Evolutionary conservation across 2,329 filamentous ascomycete species (phyloP), one percentile per base, ranked within the genome.

Genomic region (Ceratocystiopsis brevicomis): DNA sequence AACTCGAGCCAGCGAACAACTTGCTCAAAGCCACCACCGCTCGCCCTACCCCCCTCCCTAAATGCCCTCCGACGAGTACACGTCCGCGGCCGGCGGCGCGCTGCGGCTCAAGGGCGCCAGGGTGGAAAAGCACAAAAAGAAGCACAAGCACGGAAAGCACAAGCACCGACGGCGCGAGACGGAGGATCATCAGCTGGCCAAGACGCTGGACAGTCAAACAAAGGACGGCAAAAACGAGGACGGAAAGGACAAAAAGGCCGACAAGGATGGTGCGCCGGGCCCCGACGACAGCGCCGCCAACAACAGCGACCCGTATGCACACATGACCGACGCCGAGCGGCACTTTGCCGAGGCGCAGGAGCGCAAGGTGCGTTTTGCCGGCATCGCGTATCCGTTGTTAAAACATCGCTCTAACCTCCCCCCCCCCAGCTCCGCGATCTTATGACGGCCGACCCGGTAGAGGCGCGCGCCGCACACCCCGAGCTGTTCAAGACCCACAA

Each of bases 401-500:
- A 21, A 8, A 21, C 8, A 11, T 30, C 25, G 2, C 6, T 4
- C 19, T 21, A 21, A 30, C 4, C 6, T 30, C 25, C 35, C 37
- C 42, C 25, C 35, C 37, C 42, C 36, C 51, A 90, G 84, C 66
- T 96, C 53, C 76, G 90, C 53, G 80, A 94, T 17, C 19, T 51
- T 54, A 69, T 85, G 48, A 65, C 92, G 38, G 78, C 81, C 56
- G 62, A 65, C 4, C 66, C 67, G 3, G 48, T 48, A 2, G 47
- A 48, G 18, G 49, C 41, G 13, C 45, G 45, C 11, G 61, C 62
- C 8, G 58, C 65, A 9, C 60, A 67, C 40, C 76, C 80, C 14
- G 87, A 95, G 57, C 79, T 92, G 15, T 74, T 88, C 51, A 96
- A 95, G 68, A 93, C 87, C 30, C 90, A 98, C 61, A 96, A 96